Base-by-base conservation (phyloP, 139 green algal species). In the Coelastrella sp. region DNA sequence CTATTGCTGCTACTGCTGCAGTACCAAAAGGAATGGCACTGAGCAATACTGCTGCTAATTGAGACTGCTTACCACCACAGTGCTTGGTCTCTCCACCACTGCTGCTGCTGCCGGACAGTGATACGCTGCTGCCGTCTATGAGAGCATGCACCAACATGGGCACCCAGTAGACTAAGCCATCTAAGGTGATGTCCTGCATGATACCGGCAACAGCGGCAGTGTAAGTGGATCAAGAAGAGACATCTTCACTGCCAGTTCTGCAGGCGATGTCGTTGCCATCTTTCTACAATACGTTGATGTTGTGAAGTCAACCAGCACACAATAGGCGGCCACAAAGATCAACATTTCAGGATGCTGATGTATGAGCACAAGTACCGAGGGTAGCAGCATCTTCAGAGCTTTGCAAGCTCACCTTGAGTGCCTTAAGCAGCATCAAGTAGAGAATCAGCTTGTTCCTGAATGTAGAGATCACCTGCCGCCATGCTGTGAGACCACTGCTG, bases 371-470 rank as follows among this genome's bases (percentile, higher is more conserved):
- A n/a, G n/a, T n/a, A n/a, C n/a, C n/a, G n/a, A n/a, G n/a, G n/a
- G n/a, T n/a, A n/a, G 45, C 45, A 57, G 45, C 15, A 57, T 13
- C 35, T 75, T 51, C 23, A 43, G 6, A 75, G 15, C 17, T 51
- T 43, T 32, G n/a, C n/a, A n/a, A 40, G 13, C 76, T 2, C 77
- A 84, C 77, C 77, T 85, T 85, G n/a, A 85, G 43, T 5, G 66
- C 64, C 25, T 85, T 85, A 0, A 86, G 80, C 50, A 59, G 2
- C 80, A 86, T 79, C 50, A 86, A 25, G 9, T 80, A 86, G n/a
- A 51, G 50, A 2, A 86, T 79, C 8, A 67, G 35, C n/a, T 34
- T 67, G 68, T 79, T 80, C 32, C 48, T 32, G 11, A 84, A 75
- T 35, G 62, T 75, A 1, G 62, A 30, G 9, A 51, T 3, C 1